phyloP scores from a whole-genome alignment of 225 moss, liverwort and hornwort genomes.

The Thuidium tamariscinum region DNA sequence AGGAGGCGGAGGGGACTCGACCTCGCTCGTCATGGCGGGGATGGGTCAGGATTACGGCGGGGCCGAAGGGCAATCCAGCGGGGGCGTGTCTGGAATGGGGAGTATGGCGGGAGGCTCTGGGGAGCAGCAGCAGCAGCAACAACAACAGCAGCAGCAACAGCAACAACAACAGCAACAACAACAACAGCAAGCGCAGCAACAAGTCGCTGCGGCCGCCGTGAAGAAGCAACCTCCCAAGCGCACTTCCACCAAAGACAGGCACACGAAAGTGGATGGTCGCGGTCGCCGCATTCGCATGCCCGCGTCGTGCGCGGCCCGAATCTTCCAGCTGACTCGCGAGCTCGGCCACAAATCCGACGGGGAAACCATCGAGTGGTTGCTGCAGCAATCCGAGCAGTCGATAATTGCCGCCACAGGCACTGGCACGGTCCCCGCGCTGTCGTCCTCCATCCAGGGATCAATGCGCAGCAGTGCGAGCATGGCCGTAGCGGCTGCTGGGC shows the following conservation, averaged over 20 bases:
- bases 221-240: constrained; percentile 92
- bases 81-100: constrained; percentile 36
- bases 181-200: constrained; percentile 4
- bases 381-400: constrained; percentile 93
- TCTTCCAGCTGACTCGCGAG: constrained; percentile 97
- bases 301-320: constrained; percentile 91
- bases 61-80: constrained; percentile 46
- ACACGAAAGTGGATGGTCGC: constrained; percentile 95
- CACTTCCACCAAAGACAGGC: constrained; percentile 94
- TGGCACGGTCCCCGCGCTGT: constrained; percentile 74
- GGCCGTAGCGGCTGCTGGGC: constrained; percentile 41
- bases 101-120: constrained; percentile 50
- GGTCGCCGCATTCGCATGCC: constrained; percentile 99
- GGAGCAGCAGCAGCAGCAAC: constrained; percentile 13
- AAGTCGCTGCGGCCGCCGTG: constrained; percentile 26
- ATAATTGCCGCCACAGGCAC: constrained; percentile 92
- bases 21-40: constrained; percentile 76
- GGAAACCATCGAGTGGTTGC: constrained; percentile 96
- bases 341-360: constrained; percentile 97
- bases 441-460: constrained; percentile 57
- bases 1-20: constrained; percentile 65
- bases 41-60: constrained; percentile 90
- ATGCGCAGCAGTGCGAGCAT: constrained; percentile 78
- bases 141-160: neutral
- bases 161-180: neutral